Conservation (phyloP, 176 grass and related monocot genomes). For the sorghum (Sorghum bicolor) region Sorghum_bicolor_NCBIv3 NC_012870.2:31033001-31033500, state of each 20-base stretch:
- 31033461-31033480: not conserved
- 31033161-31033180: not conserved
- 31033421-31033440: not conserved
- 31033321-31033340: not conserved
- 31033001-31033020: not conserved
- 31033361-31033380: not conserved
- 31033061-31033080: not conserved
- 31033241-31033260: not conserved
- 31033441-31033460: too few species aligned
- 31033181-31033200: not conserved
- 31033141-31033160: not conserved
- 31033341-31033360: not conserved
- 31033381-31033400: not conserved
- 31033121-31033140: not conserved
- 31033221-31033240: not conserved
- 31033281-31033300: not conserved
- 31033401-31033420: not conserved
- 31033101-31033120: not conserved
- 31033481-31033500: not conserved
- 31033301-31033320: not conserved
- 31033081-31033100: not conserved
- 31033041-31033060: not conserved
- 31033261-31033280: not conserved
- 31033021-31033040: not conserved
- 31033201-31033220: not conserved